A percentile compares a stretch with the other conserved stretches of the same genome.
Conservation (phyloP, 192 early-diverging fungal genomes). For the Backusella westeae region DNA sequence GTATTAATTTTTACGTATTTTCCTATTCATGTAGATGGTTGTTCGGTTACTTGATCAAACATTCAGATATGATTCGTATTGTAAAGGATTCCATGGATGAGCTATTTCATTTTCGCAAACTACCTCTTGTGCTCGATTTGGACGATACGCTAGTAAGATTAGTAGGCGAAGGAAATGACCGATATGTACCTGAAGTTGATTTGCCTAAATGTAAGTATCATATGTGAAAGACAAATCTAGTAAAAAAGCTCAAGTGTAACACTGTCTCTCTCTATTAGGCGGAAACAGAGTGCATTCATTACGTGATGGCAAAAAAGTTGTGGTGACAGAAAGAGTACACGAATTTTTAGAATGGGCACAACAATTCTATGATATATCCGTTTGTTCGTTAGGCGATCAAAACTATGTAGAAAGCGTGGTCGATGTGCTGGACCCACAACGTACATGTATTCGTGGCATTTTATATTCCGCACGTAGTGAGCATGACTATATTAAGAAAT, state of each 20-base stretch:
- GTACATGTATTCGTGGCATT: slow-evolving; percentile 55
- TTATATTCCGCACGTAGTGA: slow-evolving; percentile 68
- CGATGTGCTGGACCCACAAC: slow-evolving; percentile 58
- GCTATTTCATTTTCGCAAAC: slow-evolving; percentile 45
- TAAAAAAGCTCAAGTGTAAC: neutral
- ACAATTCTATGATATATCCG: slow-evolving; percentile 65
- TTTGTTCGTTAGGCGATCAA: slow-evolving; percentile 76
- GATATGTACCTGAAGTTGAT: slow-evolving; percentile 59
- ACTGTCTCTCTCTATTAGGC: slow-evolving; percentile 33
- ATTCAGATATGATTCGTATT: slow-evolving; percentile 49
- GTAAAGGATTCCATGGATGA: slow-evolving; percentile 51
- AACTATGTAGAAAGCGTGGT: slow-evolving; percentile 73
- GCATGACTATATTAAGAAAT: slow-evolving; percentile 55
- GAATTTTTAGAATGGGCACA: slow-evolving; percentile 76
- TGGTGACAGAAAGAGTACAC: slow-evolving; percentile 62
- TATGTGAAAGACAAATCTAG: neutral
- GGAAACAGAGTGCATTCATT: slow-evolving; percentile 57
- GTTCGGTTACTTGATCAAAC: slow-evolving; percentile 64
- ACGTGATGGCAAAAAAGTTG: slow-evolving; percentile 60
- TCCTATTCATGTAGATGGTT: slow-evolving; percentile 40
- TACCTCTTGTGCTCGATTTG: slow-evolving; percentile 75
- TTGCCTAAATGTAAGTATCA: slow-evolving; percentile 23
- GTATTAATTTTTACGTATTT: slow-evolving; percentile 12
- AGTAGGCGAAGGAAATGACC: slow-evolving; percentile 55
- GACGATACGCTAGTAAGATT: slow-evolving; percentile 76